Base-by-base conservation (phyloP, 2,329 filamentous ascomycete genomes). In the Pseudocercospora vitis region DNA sequence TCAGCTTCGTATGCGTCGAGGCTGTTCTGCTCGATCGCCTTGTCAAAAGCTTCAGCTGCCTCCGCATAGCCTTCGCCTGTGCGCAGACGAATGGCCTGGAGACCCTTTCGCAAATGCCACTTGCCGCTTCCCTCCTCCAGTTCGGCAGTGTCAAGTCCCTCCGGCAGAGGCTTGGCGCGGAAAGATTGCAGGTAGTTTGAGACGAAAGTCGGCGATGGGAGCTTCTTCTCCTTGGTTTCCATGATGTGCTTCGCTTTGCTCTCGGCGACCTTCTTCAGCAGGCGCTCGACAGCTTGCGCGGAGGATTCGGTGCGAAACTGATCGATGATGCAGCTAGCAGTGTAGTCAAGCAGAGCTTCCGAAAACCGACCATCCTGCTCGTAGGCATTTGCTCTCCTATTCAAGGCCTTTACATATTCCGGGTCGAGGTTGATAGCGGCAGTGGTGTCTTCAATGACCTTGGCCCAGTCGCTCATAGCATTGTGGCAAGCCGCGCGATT, bases 181-280 rank as follows among this genome's bases (percentile, higher is more conserved):
- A 99, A 99, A 78, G 92, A 97, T 77, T 97, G 92, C 26, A 99
- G 86, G 74, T 99, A 99, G 80, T 99, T 99, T 70, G 91, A 90
- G 63, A 99, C 91, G 65, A 97, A 99, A 9, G 91, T 96, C 24
- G 94, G 88, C 74, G 91, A 96, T 16, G 94, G 94, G 47, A 99
- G 82, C 76, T 89, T 92, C 76, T 90, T 88, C 65, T 82, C 81
- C 73, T 91, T 92, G 56, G 81, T 81, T 66, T 81, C 83, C 51
- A 99, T 80, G 69, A 99, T 96, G 60, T 84, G 85, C 76, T 92
- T 91, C 61, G 89, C 92, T 79, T 96, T 96, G 63, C 88, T 81
- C 75, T 97, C 92, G 42, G 94, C 94, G 46, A 97, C 92, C 77
- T 95, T 95, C 81, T 97, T 97, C 59, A 99, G 81, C 59, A 99